These are phyloP conservation scores for Tulasnella calospora DNA, from an alignment of 768 basidiomycete species.

Conservation along the genomic window DNA sequence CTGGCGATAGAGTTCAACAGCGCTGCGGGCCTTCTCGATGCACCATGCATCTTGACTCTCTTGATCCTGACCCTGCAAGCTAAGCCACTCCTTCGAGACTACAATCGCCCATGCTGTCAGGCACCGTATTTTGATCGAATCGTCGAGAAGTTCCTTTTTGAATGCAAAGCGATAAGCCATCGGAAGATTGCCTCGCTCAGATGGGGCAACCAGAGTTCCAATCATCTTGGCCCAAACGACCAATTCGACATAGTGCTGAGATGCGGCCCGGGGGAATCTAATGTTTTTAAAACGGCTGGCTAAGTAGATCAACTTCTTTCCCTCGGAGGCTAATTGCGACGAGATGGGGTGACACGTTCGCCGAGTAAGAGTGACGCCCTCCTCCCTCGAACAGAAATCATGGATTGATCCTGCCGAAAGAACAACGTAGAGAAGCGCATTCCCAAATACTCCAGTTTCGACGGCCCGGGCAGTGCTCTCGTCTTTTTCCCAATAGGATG, in stretches of 20 bases:
- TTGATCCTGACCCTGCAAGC: background rate
- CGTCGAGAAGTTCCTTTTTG: background rate
- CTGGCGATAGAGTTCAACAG: background rate
- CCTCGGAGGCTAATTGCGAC: background rate
- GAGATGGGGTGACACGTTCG: background rate
- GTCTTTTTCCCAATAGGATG: background rate
- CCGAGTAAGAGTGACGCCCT: background rate
- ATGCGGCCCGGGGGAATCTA: too few species aligned
- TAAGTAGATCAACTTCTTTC: background rate
- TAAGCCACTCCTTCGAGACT: background rate
- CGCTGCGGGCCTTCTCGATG: background rate
- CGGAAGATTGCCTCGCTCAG: background rate
- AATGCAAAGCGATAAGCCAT: background rate
- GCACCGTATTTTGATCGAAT: background rate
- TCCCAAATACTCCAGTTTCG: background rate
- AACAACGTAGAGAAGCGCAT: background rate
- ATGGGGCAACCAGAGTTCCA: background rate
- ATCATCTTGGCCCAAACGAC: background rate
- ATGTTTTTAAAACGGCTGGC: background rate
- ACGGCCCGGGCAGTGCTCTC: background rate
- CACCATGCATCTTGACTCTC: background rate
- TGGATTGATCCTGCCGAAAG: background rate
- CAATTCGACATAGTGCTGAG: background rate
- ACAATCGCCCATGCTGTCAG: background rate
- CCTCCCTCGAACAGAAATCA: background rate